Conservation (phyloP, 371 early-diverging fungal species). For the Lichtheimia hyalospora region DNA sequence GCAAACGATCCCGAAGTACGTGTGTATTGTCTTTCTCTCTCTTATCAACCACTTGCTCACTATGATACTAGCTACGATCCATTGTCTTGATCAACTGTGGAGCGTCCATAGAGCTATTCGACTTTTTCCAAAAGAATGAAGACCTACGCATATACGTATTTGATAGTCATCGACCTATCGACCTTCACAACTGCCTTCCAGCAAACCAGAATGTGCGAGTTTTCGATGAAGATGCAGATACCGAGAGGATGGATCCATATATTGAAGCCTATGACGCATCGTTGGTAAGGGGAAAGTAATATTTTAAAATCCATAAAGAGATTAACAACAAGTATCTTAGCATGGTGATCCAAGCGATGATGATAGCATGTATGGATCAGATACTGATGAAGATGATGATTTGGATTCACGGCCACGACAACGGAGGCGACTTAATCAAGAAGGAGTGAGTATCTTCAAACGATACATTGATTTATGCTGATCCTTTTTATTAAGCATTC, state of each 20-base stretch:
- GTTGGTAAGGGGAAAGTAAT: slow-evolving; percentile 41
- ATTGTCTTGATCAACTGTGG: slow-evolving; percentile 90
- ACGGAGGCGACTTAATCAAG: slow-evolving; percentile 28
- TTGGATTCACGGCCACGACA: slow-evolving; percentile 26
- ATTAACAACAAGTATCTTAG: too few species aligned
- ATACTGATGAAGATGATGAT: slow-evolving; percentile 21
- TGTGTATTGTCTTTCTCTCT: background rate
- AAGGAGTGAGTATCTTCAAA: slow-evolving; percentile 4
- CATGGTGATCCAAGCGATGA: slow-evolving; percentile 7
- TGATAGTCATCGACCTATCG: slow-evolving; percentile 87
- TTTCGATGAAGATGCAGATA: slow-evolving; percentile 79
- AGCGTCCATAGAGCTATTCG: slow-evolving; percentile 70
- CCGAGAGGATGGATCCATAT: slow-evolving; percentile 55
- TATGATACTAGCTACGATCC: slow-evolving; percentile 42
- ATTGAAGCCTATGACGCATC: slow-evolving; percentile 68
- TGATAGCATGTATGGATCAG: slow-evolving; percentile 17
- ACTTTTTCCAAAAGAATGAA: slow-evolving; percentile 58
- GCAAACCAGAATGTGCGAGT: slow-evolving; percentile 65
- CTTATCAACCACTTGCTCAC: background rate
- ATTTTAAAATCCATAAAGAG: background rate
- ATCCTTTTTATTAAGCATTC: slow-evolving; percentile 4
- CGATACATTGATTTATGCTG: background rate
- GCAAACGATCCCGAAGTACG: slow-evolving; percentile 31
- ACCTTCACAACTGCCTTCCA: slow-evolving; percentile 74
- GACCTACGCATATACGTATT: slow-evolving; percentile 72